Base-by-base conservation (phyloP, 805 yeast species). In the Millerago galiae region DNA sequence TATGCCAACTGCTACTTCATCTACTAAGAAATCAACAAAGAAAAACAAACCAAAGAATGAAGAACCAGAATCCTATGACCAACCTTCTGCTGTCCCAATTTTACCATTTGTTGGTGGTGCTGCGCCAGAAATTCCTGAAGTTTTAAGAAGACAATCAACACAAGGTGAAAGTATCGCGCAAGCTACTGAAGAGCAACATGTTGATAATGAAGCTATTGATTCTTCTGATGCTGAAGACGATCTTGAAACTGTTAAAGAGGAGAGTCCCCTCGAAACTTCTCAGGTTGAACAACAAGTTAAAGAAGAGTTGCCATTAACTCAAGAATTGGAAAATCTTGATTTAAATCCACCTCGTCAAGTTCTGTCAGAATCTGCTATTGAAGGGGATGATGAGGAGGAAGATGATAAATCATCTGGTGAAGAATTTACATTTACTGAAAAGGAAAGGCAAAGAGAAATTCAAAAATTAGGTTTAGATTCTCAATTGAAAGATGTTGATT, bases 81-180 rank as follows among this genome's bases (percentile, higher is more conserved):
- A 51, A 5, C 35, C 53, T 1, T 62, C 58, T 17, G 71, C 79
- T 0, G 60, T 76, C 43, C 79, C 83, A 4, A 66, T 75, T n/a
- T 56, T 77, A 56, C 81, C 83, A 15, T 66, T 72, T 57, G 72
- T 73, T 9, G 17, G 42, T 10, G 59, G 58, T 39, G 16, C 59
- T 45, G 43, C 56, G 46, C 50, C 58, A 26, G 50, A 51, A 24
- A 34, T 55, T 2, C 61, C 61, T 15, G 39, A 37, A 13, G 49
- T 48, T 3, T 33, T 54, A 24, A 48, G 45, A 34, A 49, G 44
- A 14, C 46, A 40, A 1, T 46, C 41, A 13, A 24, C 40, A 17
- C 43, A 35, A 8, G 41, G 42, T 14, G 51, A 49, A 18, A 39
- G 33, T 16, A 44, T 15, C 15, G 13, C 17, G 16, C 49, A 38